Evolutionary conservation across 768 basidiomycete genomes (phyloP), one percentile per base, ranked within the genome.

Genomic region (Macrolepiota dolichaula): DNA sequence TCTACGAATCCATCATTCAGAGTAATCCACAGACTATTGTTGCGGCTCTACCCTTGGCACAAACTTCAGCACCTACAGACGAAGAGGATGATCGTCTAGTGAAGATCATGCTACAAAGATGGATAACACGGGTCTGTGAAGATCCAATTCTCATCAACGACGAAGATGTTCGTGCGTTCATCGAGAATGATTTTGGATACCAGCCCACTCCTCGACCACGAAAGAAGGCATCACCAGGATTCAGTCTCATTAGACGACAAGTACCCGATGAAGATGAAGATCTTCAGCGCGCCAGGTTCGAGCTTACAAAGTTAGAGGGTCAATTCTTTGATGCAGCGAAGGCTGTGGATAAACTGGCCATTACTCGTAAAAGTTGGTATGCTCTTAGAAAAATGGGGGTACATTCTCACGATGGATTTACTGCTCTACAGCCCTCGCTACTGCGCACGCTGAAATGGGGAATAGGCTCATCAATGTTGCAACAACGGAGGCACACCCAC

Each of bases 81-180:
- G 97, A 98, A 75, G 97, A 98, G 74, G 97, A 99, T 73, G 97
- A 98, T 72, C 84, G 97, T 19, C 81, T 99, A 2, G 94, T 99
- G 35, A 91, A 91, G 71, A 90, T 96, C 62, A 94, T 96, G 84
- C 79, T 98, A 22, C 97, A 98, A 74, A 80, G 92, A 63, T 99
- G 97, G 96, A 83, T 97, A 57, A 87, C 92, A 11, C 80, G 97
- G 59, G 86, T 98, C 35, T 96, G 91, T 75, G 94, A 96, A 70
- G 94, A 98, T 71, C 86, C 88, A 1, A 92, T 97, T 56, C 74
- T 98, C 32, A 76, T 93, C 42, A 77, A 87, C 58, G 96, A 98
- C 67, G 97, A 98, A 68, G 97, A 99, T 71, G 73, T 98, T 61
- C 86, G 96, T 32, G 90, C 90, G 15, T 99, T 99, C 71, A 85